These are phyloP conservation scores for Primulina tabacum DNA, from an alignment of 257 asterid species.

Conservation along the genomic window DNA sequence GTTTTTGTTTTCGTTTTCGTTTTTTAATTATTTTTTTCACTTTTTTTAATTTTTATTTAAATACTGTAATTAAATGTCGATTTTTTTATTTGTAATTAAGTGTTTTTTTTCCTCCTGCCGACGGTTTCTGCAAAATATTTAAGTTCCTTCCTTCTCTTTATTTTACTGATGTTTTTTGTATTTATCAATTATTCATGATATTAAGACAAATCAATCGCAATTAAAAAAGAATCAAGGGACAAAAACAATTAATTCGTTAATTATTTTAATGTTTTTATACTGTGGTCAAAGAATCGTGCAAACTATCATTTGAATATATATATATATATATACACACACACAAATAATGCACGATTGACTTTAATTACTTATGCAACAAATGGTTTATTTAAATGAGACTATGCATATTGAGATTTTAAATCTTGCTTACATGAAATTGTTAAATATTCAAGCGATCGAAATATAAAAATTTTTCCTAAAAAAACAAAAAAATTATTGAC, in stretches of 20 bases:
- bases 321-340: no score
- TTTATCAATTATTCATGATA: background rate
- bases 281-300: background rate
- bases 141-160: conserved; percentile 26
- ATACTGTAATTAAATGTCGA: conserved; percentile 53
- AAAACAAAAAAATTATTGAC: no score
- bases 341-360: no score
- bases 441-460: no score
- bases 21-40: background rate
- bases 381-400: no score
- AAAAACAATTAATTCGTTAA: background rate
- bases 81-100: conserved; percentile 61
- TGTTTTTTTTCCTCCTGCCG: conserved; percentile 38
- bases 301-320: no score
- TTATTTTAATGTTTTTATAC: no score
- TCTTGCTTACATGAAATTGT: no score
- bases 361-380: no score
- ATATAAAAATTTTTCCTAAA: no score
- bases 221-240: background rate
- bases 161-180: conserved; percentile 22
- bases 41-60: conserved; percentile 40
- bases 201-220: background rate
- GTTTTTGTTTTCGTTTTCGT: conserved; percentile 16
- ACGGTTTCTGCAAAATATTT: conserved; percentile 42
- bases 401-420: no score